Conservation (phyloP, 768 basidiomycete species). For the Galerina sulciceps region DNA sequence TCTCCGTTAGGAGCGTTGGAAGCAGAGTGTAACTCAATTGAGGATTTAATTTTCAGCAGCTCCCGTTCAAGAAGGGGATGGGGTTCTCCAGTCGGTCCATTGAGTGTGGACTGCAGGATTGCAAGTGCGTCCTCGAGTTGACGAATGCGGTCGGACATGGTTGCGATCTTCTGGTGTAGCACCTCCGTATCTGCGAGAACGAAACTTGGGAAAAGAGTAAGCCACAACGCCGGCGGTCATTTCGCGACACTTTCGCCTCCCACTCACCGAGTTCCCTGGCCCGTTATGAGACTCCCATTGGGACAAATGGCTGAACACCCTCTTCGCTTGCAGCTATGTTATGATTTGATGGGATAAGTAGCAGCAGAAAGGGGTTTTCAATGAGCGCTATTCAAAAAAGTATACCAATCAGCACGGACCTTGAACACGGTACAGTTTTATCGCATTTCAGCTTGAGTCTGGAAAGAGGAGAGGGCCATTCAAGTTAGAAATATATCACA, state of each 20-base stretch:
- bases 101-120: constrained; percentile 53
- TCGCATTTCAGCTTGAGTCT: constrained; percentile 78
- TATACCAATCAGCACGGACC: constrained; percentile 29
- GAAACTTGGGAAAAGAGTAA: constrained; percentile 46
- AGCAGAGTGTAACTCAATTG: constrained; percentile 69
- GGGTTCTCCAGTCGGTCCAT: constrained; percentile 40
- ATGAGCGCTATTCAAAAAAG: not conserved
- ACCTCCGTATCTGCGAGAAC: constrained; percentile 76
- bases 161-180: constrained; percentile 67
- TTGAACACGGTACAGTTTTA: constrained; percentile 66
- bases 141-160: constrained; percentile 73
- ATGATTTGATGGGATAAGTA: too few relatives aligned
- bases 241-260: not conserved
- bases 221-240: not conserved
- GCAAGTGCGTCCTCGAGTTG: constrained; percentile 72
- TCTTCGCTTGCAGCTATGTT: constrained; percentile 62
- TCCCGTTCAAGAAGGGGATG: constrained; percentile 68
- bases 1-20: constrained; percentile 26
- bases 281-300: constrained; percentile 76
- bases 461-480: not conserved
- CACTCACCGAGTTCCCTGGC: constrained; percentile 74
- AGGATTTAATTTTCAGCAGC: constrained; percentile 66
- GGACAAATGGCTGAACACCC: constrained; percentile 82
- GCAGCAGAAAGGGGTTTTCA: not conserved
- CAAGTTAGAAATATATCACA: not conserved